Base-by-base conservation (phyloP, 371 early-diverging fungal genomes). In the Syncephalastrum monosporum region DNA sequence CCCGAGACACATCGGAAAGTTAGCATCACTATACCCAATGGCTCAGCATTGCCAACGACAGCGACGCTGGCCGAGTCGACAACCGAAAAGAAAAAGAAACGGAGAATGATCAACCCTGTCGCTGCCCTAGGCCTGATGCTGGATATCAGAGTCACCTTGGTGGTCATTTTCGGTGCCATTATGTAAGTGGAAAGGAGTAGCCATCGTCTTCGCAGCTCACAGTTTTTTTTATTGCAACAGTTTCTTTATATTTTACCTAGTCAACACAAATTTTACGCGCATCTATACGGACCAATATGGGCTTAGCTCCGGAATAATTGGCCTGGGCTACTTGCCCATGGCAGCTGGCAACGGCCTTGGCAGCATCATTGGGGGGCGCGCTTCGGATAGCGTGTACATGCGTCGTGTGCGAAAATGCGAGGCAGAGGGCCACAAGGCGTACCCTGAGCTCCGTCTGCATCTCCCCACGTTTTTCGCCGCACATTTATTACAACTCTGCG, bases 371-470 rank as follows among this genome's bases (percentile, higher is more conserved):
- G 77, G 72, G 4, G 77, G 77, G 10, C 56, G 67, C n/a, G 50
- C 55, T 21, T 74, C 77, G 1, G 77, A 77, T 38, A 50, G 25
- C 15, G 17, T 59, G 3, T 77, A 72, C 33, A 68, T 49, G 42
- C 19, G 47, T 2, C 61, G 62, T 3, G 54, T 69, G 3, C 53
- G 33, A 13, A 65, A 71, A 51, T 65, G 65, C 1, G 56, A 53
- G n/a, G 62, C 50, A 16, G 29, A 48, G 1, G 53, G 60, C 10
- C 63, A 55, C 38, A 33, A 10, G 47, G 27, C 49, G 2, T 57
- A 53, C 47, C 75, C 79, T 0, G 79, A 79, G 45, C 58, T 71
- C 65, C 67, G 79, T 14, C 19, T 79, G n/a, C 63, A 68, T 46
- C 24, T 42, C 46, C 59, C 59, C 38, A 38, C 60, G 12, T 65